Percentiles rank a stretch among this genome's conserved stretches.
phyloP scores from a whole-genome alignment of 2,329 filamentous ascomycete species.

The Capronia epimyces region DNA sequence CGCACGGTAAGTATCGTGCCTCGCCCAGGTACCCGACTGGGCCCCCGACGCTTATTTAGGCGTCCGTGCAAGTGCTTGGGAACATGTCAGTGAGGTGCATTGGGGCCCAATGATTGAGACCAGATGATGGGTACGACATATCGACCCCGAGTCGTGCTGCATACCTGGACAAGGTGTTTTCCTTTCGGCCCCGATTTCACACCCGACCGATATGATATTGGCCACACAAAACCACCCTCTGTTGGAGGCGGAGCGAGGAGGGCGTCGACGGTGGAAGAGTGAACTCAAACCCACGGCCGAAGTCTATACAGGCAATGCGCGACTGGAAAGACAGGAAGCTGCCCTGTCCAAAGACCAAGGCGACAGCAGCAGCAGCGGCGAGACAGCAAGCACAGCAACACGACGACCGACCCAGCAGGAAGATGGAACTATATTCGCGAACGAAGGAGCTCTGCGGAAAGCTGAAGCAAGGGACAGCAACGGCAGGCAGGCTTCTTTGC shows the following conservation, averaged over 20 bases:
- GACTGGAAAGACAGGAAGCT: constrained; percentile 8
- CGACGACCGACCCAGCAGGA: neutral
- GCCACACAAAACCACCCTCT: constrained; percentile 15
- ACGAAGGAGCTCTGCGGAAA: neutral
- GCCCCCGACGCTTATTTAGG: constrained; percentile 25
- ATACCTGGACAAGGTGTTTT: constrained; percentile 20
- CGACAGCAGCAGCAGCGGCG: constrained; percentile 1
- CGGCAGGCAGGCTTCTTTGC: neutral
- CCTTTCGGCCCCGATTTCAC: constrained; percentile 21
- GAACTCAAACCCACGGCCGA: neutral
- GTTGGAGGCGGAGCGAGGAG: neutral
- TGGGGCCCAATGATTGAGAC: constrained; percentile 13
- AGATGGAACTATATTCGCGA: constrained; percentile 1
- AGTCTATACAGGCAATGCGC: constrained; percentile 2
- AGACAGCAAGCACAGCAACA: neutral
- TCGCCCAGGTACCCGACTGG: constrained; percentile 19
- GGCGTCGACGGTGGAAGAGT: neutral
- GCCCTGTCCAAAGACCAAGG: constrained; percentile 3
- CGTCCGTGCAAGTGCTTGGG: constrained; percentile 22
- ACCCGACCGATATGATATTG: constrained; percentile 23
- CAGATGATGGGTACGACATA: constrained; percentile 19
- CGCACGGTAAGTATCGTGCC: constrained; percentile 6
- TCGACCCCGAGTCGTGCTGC: constrained; percentile 11
- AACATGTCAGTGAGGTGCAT: constrained; percentile 19
- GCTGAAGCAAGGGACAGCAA: constrained; percentile 4